These are phyloP conservation scores for Acer campestre DNA, from an alignment of 345 rosid species.

Conservation along the genomic window DNA sequence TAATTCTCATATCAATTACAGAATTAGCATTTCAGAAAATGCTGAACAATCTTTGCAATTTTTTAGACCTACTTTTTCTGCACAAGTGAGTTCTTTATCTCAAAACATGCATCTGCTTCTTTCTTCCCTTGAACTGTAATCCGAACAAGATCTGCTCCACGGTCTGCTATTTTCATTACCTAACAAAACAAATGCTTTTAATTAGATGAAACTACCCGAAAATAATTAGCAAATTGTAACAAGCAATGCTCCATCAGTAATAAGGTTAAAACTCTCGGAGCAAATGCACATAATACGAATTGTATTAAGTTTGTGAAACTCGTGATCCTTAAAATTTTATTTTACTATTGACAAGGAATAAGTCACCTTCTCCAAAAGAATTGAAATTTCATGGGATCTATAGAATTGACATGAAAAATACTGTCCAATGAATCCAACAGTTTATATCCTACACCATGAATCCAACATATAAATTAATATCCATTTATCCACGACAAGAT, in stretches of 20 bases:
- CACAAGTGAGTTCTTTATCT: slow-evolving; percentile 85
- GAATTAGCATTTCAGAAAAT: slow-evolving; percentile 1
- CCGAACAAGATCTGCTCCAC: slow-evolving; percentile 90
- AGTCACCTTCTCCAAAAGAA: slow-evolving; percentile 1
- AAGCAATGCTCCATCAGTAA: slow-evolving; percentile 1
- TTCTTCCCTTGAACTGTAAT: slow-evolving; percentile 98
- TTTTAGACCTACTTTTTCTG: slow-evolving; percentile 72
- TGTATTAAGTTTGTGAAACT: not conserved
- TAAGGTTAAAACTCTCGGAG: not conserved
- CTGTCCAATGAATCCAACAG: not conserved
- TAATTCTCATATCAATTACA: slow-evolving; percentile 7
- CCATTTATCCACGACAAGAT: not conserved
- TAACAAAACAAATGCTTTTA: slow-evolving; percentile 28
- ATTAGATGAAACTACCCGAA: slow-evolving; percentile 3
- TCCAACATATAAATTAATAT: slow-evolving; percentile 3
- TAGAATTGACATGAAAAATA: not conserved
- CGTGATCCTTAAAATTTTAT: not conserved
- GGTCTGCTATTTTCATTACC: slow-evolving; percentile 96
- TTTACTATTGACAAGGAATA: not conserved
- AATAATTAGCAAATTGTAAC: not conserved
- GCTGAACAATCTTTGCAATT: not conserved
- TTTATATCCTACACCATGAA: not conserved
- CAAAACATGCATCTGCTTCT: slow-evolving; percentile 98
- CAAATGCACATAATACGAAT: not conserved
- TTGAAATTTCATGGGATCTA: not conserved